These are phyloP conservation scores for Periconia macrospinosa DNA, from an alignment of 2,329 filamentous ascomycete species.

Conservation along the genomic window DNA sequence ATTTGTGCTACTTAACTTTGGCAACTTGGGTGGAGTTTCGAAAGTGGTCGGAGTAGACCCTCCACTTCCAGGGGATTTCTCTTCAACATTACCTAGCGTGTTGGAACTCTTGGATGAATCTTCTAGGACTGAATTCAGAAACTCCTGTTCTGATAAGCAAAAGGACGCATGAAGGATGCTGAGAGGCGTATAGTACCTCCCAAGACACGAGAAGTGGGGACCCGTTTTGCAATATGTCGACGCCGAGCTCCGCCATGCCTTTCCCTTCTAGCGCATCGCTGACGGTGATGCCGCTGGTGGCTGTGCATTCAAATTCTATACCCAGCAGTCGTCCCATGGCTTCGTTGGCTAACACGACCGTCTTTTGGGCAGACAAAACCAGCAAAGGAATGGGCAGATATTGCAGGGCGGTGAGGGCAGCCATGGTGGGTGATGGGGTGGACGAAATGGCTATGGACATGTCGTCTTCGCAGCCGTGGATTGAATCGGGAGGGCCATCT, in stretches of 20 bases:
- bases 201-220: constrained; percentile 54
- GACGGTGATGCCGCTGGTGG: constrained; percentile 48
- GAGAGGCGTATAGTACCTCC: constrained; percentile 43
- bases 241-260: constrained; percentile 68
- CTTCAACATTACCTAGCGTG: constrained; percentile 12
- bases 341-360: constrained; percentile 73
- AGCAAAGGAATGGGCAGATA: constrained; percentile 74
- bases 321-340: constrained; percentile 72
- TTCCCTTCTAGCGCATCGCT: constrained; percentile 66
- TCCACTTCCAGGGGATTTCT: constrained; percentile 18
- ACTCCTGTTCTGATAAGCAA: constrained; percentile 34
- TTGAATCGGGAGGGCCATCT: constrained; percentile 27
- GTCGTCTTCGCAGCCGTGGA: constrained; percentile 33
- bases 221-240: constrained; percentile 73
- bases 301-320: constrained; percentile 51
- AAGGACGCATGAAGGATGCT: neutral
- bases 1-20: constrained; percentile 36
- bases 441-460: constrained; percentile 33
- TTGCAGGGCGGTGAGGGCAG: constrained; percentile 60
- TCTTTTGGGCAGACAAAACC: constrained; percentile 69
- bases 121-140: constrained; percentile 48
- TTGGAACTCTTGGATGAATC: constrained; percentile 29
- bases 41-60: constrained; percentile 32
- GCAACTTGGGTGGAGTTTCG: constrained; percentile 7
- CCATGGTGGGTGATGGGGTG: constrained; percentile 29